These are phyloP conservation scores for Neonectria faginata DNA, from an alignment of 2,329 filamentous ascomycete genomes.

Conservation along the genomic window DNA sequence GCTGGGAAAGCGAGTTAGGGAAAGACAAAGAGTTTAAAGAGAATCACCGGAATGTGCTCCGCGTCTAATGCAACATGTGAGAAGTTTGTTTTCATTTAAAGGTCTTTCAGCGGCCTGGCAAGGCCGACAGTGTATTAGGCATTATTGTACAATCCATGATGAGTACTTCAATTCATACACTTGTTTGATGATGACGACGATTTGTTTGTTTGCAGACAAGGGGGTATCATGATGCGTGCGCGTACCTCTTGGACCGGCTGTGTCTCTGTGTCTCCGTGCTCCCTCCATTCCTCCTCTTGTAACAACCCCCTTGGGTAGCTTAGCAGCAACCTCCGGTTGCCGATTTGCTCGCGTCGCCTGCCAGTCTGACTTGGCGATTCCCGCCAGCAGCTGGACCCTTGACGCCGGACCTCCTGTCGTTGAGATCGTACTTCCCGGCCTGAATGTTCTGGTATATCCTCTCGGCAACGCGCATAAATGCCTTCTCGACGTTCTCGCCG, in stretches of 20 bases:
- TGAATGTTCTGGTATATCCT: constrained; percentile 98
- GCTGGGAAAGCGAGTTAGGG: constrained; percentile 39
- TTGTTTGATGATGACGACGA: constrained; percentile 40
- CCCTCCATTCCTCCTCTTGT: constrained; percentile 16
- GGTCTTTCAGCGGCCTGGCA: constrained; percentile 33
- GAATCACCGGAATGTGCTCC: constrained; percentile 39
- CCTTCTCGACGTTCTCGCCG: constrained; percentile 91
- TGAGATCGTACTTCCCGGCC: constrained; percentile 92
- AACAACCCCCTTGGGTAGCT: constrained; percentile 29
- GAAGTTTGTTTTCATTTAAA: constrained; percentile 35
- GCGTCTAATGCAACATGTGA: constrained; percentile 48
- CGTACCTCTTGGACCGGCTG: constrained; percentile 35
- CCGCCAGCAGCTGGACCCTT: constrained; percentile 74
- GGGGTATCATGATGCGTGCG: constrained; percentile 49
- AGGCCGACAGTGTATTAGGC: constrained; percentile 46
- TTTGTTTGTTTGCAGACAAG: constrained; percentile 37
- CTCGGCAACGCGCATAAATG: constrained; percentile 93
- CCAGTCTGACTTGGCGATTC: constrained; percentile 60
- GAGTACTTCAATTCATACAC: constrained; percentile 42
- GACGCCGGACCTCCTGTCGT: constrained; percentile 91
- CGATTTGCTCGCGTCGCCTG: constrained; percentile 55
- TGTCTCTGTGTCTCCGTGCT: constrained; percentile 22
- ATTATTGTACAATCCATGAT: constrained; percentile 49
- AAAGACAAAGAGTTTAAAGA: constrained; percentile 40
- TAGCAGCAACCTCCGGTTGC: constrained; percentile 62